Evolutionary conservation across 495 filamentous ascomycete species (phyloP), one percentile per base, ranked within the genome.

Genomic region (Alectoria sarmentosa): DNA sequence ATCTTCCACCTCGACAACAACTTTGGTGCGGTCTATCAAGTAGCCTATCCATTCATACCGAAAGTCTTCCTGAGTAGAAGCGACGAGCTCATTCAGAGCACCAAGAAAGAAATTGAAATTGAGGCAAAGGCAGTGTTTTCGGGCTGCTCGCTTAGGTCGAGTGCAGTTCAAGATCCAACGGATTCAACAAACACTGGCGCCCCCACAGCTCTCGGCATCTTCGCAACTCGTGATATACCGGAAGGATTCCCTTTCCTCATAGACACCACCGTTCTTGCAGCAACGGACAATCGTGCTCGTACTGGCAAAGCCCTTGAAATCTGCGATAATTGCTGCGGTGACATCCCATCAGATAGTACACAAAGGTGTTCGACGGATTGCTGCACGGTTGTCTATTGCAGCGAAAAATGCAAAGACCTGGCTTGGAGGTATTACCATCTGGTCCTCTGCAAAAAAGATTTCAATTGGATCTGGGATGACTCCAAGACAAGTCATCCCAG

Each of bases 21-120:
- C 2, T 55, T 55, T 19, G 49, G 49, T 26, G 9, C 9, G 3
- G 32, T 55, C 10, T 34, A 55, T 17, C 32, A 55, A 10, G 9
- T 55, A 55, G 26, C 49, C 49, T 55, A 55, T 55, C 37, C 49
- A 26, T 55, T 55, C 21, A 55, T 55, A 4, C 49, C 49, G 17
- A 55, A 26, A 10, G 49, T 2, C 2, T 26, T 28, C 32, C 49
- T 55, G 26, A 26, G 5, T 8, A 55, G 49, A 34, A 55, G 49
- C 49, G 21, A 14, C 5, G 32, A 11, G 32, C 49, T 55, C 26
- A 55, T 55, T 34, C 14, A 13, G 49, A 8, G 2, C 23, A 55
- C 17, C 49, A 55, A 34, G 11, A 55, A 55, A 8, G 26, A 55
- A 55, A 28, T 55, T 13, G 49, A 55, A 34, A 55, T 9, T 28